These are phyloP conservation scores for Primulina tabacum DNA, from an alignment of 257 asterid genomes.

Conservation along the genomic window DNA sequence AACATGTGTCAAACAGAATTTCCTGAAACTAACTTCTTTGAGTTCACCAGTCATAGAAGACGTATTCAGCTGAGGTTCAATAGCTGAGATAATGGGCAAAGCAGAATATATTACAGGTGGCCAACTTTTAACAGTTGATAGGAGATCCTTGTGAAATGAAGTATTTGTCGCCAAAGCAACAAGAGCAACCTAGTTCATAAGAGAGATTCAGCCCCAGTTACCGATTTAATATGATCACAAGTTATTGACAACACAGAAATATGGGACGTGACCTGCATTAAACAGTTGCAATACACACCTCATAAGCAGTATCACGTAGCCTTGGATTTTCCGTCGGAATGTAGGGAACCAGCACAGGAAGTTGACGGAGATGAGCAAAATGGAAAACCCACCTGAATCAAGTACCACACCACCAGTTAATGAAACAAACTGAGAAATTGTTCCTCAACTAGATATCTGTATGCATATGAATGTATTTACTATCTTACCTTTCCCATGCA, in stretches of 20 bases:
- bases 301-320: constrained; percentile 95
- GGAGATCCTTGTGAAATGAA: constrained; percentile 87
- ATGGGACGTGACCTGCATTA: constrained; percentile 4
- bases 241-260: not conserved
- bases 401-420: constrained; percentile 27
- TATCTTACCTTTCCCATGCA: constrained; percentile 92
- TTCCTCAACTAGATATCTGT: constrained; percentile 10
- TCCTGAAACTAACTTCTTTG: constrained; percentile 62
- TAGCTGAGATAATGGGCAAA: constrained; percentile 78
- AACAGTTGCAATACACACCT: constrained; percentile 49
- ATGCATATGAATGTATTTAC: constrained; percentile 12
- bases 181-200: constrained; percentile 72
- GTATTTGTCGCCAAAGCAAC: constrained; percentile 90
- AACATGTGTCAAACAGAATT: constrained; percentile 16
- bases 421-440: constrained; percentile 15
- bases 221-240: constrained; percentile 11
- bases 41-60: constrained; percentile 80
- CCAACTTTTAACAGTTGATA: constrained; percentile 85
- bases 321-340: constrained; percentile 94
- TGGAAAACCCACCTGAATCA: constrained; percentile 90
- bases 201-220: constrained; percentile 22
- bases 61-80: constrained; percentile 88
- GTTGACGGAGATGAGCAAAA: constrained; percentile 98
- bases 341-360: constrained; percentile 92
- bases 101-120: constrained; percentile 79